Conservation (phyloP, 352 stramenopile genomes). For the Phytophthora pluvialis region DNA sequence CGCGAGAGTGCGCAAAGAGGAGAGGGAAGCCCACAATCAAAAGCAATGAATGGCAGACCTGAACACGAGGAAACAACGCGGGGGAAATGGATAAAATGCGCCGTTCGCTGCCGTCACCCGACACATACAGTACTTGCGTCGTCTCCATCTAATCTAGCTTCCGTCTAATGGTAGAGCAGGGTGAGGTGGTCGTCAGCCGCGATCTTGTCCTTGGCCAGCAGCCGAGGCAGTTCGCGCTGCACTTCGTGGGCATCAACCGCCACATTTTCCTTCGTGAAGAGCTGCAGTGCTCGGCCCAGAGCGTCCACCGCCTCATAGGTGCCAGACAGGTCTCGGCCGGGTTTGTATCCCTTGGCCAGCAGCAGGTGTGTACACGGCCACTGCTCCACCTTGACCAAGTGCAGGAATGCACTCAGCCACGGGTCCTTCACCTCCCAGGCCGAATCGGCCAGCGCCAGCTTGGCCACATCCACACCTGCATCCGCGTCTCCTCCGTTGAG, state of each 20-base stretch:
- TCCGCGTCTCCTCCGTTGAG: constrained; percentile 24
- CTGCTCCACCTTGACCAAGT: constrained; percentile 61
- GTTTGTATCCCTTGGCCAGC: constrained; percentile 70
- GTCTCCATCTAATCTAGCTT: constrained; percentile 16
- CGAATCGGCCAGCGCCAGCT: constrained; percentile 33
- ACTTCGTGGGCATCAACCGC: constrained; percentile 45
- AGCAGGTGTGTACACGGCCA: constrained; percentile 55
- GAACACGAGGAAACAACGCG: constrained; percentile 35
- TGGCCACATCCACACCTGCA: constrained; percentile 4
- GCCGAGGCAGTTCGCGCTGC: constrained; percentile 34
- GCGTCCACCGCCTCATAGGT: constrained; percentile 60
- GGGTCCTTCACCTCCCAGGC: constrained; percentile 62
- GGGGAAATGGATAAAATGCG: constrained; percentile 39
- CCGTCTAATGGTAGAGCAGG: constrained; percentile 58
- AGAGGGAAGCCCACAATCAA: constrained; percentile 28
- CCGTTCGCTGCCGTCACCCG: constrained; percentile 1
- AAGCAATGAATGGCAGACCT: constrained; percentile 38
- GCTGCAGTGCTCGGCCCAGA: constrained; percentile 42
- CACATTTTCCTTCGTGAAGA: constrained; percentile 40
- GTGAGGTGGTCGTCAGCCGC: constrained; percentile 40
- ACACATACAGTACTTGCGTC: constrained; percentile 9
- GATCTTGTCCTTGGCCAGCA: constrained; percentile 43
- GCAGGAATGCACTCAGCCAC: constrained; percentile 58
- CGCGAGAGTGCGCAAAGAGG: constrained; percentile 3
- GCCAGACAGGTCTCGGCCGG: constrained; percentile 50